Conservation (phyloP, 148 eudicot genomes). For the Talinum fruticosum region DNA sequence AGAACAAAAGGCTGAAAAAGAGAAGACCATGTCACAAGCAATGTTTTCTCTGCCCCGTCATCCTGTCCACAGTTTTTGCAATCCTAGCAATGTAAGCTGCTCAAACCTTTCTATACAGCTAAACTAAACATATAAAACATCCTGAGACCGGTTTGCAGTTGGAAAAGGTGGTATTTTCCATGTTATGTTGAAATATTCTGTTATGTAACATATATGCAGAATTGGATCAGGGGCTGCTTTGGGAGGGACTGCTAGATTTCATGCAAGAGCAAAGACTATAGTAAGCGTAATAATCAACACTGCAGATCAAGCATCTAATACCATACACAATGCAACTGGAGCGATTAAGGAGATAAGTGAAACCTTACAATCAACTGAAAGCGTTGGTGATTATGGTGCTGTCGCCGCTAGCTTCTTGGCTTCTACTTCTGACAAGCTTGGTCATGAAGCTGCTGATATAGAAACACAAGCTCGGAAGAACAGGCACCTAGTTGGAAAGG, state of each 20-base stretch:
- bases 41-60: conserved; percentile 35
- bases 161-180: not conserved
- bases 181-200: not conserved
- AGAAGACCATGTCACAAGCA: conserved; percentile 42
- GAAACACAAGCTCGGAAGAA: conserved; percentile 47
- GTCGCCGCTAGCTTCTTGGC: conserved; percentile 44
- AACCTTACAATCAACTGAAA: conserved; percentile 24
- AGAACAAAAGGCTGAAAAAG: conserved; percentile 30
- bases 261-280: conserved; percentile 59
- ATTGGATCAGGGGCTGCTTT: conserved; percentile 47
- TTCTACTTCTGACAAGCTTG: conserved; percentile 48
- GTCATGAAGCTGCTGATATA: conserved; percentile 48
- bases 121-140: too few relatives aligned
- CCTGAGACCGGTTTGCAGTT: not conserved
- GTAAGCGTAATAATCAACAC: conserved; percentile 48
- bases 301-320: conserved; percentile 56
- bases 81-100: conserved; percentile 57
- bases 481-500: conserved; percentile 41
- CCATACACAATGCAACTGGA: conserved; percentile 54
- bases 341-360: conserved; percentile 51
- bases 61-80: conserved; percentile 36
- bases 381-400: conserved; percentile 15
- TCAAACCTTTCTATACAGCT: not conserved
- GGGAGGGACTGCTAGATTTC: conserved; percentile 46
- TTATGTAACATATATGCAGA: conserved; percentile 31